These are phyloP conservation scores for Cercospora sp. DNA, from an alignment of 2,329 filamentous ascomycete species.

Conservation along the genomic window DNA sequence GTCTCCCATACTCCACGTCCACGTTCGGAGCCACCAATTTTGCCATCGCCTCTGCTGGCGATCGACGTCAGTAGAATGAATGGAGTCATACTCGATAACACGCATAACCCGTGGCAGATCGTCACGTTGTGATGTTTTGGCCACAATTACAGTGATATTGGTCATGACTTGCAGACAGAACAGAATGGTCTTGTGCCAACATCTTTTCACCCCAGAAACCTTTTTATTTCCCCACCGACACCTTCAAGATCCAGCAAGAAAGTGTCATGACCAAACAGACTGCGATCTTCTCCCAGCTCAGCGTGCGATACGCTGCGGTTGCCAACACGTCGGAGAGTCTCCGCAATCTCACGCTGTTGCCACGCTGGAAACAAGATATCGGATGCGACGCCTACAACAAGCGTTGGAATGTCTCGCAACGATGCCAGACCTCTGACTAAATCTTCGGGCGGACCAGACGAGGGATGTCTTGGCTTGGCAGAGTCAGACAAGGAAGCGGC, in stretches of 20 bases:
- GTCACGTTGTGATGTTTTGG: neutral
- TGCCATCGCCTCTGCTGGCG: neutral
- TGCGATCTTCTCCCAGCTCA: conserved; percentile 91
- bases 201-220: conserved; percentile 66
- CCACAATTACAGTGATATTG: neutral
- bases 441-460: conserved; percentile 68
- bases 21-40: neutral
- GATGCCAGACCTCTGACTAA: conserved; percentile 72
- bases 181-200: neutral
- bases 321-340: conserved; percentile 73
- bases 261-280: conserved; percentile 93
- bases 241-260: conserved; percentile 91
- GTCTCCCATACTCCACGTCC: neutral
- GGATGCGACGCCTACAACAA: conserved; percentile 91
- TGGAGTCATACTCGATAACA: neutral
- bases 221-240: conserved; percentile 78
- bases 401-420: conserved; percentile 72
- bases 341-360: conserved; percentile 94
- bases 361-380: conserved; percentile 97
- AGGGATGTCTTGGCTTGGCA: conserved; percentile 23
- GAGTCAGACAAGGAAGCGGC: conserved; percentile 26
- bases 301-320: conserved; percentile 82
- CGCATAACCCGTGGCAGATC: neutral
- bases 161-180: neutral
- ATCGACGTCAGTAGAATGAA: neutral